Base-by-base conservation (phyloP, 164 flowering plant genomes). In the Houttuynia cordata region DNA sequence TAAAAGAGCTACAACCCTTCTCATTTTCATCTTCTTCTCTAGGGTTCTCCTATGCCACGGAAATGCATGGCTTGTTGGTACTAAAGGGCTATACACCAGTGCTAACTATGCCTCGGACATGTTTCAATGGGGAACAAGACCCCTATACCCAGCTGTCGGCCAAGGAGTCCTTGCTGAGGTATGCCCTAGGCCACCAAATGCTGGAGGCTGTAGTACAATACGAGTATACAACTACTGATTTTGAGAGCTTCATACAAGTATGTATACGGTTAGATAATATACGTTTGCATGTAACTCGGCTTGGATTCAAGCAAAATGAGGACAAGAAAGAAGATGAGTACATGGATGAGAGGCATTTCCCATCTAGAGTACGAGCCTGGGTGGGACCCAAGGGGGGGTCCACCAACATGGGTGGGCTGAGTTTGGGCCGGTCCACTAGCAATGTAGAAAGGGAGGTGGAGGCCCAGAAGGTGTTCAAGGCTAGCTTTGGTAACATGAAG, bases 181-280 rank as follows among this genome's bases (percentile, higher is more conserved):
- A 89, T 68, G 81, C 86, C 42, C 58, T 93, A 66, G 87, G 86
- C 4, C 97, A 93, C 76, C 96, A 93, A 49, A 96, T 87, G 58
- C 75, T 87, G 0, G 96, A 89, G 79, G 86, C 75, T 8, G 81
- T 82, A 8, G 57, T 87, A 13, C 97, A 93, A 68, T 40, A 89
- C 61, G 90, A 87, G 62, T 89, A 89, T 42, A 64, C 84, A 7
- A 81, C 86, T 25, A 25, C 14, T 22, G 80, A 71, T 64, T 21
- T 53, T 24, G 85, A 80, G 0, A 65, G 73, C 0, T 77, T 63
- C 59, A 73, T 87, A 21, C 84, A 75, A 49, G 90, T 93, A 1
- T 73, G 60, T 2, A 84, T 86, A 55, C 83, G 87, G 50, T 76
- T 93, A 1, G 86, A 89, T 53, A 93, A 93, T 42, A 15, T 89